These are phyloP conservation scores for Cornus suecica DNA, from an alignment of 148 eudicot species.

Conservation along the genomic window DNA sequence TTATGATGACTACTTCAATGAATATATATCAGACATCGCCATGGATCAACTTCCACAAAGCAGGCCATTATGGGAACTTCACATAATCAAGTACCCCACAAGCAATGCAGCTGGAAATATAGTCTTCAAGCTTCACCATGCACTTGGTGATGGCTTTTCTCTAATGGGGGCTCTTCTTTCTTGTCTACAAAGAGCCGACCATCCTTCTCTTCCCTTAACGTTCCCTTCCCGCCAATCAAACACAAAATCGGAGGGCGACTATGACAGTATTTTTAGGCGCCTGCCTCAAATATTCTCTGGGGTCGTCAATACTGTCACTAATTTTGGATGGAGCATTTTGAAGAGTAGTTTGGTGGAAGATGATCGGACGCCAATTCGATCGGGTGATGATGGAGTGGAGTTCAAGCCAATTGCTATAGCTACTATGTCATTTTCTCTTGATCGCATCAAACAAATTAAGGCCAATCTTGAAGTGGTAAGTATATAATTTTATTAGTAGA, in stretches of 20 bases:
- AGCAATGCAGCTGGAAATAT: slow-evolving; percentile 58
- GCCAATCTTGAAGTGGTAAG: slow-evolving; percentile 58
- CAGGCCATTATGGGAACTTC: slow-evolving; percentile 77
- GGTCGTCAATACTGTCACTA: slow-evolving; percentile 39
- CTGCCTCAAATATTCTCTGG: slow-evolving; percentile 25
- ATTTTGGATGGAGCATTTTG: slow-evolving; percentile 63
- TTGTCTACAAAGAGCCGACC: slow-evolving; percentile 63
- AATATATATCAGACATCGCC: slow-evolving; percentile 64
- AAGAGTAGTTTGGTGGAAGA: slow-evolving; percentile 60
- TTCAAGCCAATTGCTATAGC: slow-evolving; percentile 46
- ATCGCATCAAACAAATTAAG: slow-evolving; percentile 52
- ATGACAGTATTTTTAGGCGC: not conserved
- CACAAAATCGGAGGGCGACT: not conserved
- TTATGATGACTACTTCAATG: slow-evolving; percentile 45
- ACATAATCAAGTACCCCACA: slow-evolving; percentile 64
- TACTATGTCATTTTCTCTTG: slow-evolving; percentile 49
- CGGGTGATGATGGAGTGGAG: slow-evolving; percentile 50
- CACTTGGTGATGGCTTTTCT: slow-evolving; percentile 82
- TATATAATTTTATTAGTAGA: not conserved
- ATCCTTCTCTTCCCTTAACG: slow-evolving; percentile 64
- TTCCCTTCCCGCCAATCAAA: slow-evolving; percentile 40
- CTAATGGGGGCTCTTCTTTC: slow-evolving; percentile 92
- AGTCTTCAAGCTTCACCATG: slow-evolving; percentile 80
- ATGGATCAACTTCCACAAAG: slow-evolving; percentile 51
- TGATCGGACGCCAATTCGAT: slow-evolving; percentile 54